Percentiles rank a stretch among this genome's conserved stretches.
Evolutionary conservation across 192 early-diverging fungal genomes (phyloP).

Genomic region (Linnemannia zychae): DNA sequence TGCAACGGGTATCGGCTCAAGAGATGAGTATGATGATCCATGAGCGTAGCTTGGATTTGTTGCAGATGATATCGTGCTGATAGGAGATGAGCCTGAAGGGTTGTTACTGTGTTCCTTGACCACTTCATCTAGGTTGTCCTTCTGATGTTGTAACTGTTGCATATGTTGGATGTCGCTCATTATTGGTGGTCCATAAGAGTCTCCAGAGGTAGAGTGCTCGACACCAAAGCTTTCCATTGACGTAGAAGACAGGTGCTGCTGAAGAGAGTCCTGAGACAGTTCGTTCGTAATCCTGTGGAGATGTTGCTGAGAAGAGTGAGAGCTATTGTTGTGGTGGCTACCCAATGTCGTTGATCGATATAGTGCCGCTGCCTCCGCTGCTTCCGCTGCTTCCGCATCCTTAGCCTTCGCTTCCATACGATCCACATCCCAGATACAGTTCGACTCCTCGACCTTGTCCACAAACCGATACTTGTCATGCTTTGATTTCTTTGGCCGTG

Average conservation of each 20-base stretch:
- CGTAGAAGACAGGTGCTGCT: neutral
- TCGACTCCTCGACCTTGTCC: constrained; percentile 52
- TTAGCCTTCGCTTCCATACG: constrained; percentile 32
- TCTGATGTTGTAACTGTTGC: neutral
- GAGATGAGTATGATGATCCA: constrained; percentile 20
- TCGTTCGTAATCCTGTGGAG: constrained; percentile 1
- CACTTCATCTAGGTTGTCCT: neutral
- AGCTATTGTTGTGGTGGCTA: neutral
- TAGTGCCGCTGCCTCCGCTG: constrained; percentile 11
- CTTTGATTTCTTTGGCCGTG: constrained; percentile 27
- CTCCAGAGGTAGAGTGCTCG: neutral
- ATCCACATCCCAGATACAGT: constrained; percentile 56
- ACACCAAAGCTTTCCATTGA: constrained; percentile 29
- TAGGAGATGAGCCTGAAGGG: constrained; percentile 12
- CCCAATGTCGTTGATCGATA: neutral
- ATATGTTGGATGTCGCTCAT: neutral
- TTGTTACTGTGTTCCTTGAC: neutral
- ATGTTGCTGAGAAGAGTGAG: constrained; percentile 23
- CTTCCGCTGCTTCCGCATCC: constrained; percentile 9
- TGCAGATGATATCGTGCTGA: constrained; percentile 31
- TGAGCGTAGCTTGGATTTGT: neutral
- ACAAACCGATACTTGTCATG: constrained; percentile 45
- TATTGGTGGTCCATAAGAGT: neutral
- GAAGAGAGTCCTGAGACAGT: neutral
- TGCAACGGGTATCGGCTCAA: neutral